Conservation (phyloP, 1,284 basidiomycete genomes). For the Mycena citricolor region DNA sequence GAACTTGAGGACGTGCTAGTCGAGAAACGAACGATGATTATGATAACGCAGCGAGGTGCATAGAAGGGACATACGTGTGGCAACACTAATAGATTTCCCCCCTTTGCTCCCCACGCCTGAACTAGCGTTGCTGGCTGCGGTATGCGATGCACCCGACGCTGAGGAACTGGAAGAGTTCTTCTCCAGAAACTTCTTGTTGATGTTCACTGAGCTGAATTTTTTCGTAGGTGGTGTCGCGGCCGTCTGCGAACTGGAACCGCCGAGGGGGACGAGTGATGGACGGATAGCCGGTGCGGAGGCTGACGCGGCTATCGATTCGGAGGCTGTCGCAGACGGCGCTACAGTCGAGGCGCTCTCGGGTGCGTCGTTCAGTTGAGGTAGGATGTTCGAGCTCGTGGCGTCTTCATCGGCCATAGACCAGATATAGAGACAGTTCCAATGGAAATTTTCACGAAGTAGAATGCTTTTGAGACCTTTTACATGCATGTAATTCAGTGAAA, state of each 20-base stretch:
- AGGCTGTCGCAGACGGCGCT: constrained; percentile 1
- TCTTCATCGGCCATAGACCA: constrained; percentile 24
- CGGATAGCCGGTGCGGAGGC: constrained; percentile 27
- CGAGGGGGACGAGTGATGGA: constrained; percentile 43
- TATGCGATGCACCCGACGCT: constrained; percentile 34
- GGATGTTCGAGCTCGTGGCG: constrained; percentile 18
- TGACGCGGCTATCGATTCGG: constrained; percentile 6
- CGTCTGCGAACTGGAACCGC: constrained; percentile 31
- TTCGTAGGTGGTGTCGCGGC: constrained; percentile 57
- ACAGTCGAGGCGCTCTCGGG: constrained; percentile 1
- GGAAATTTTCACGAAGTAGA: too few relatives aligned
- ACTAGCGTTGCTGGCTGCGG: constrained; percentile 1
- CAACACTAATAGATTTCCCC: constrained; percentile 52
- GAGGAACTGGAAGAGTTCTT: constrained; percentile 64
- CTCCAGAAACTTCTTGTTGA: constrained; percentile 93
- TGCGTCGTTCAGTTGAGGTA: constrained; percentile 21
- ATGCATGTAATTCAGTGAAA: too few relatives aligned
- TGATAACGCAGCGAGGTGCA: constrained; percentile 5
- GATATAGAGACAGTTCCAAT: too few relatives aligned
- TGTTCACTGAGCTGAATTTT: constrained; percentile 84
- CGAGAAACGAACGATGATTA: constrained; percentile 19
- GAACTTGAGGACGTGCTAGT: constrained; percentile 56
- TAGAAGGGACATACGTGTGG: too few relatives aligned
- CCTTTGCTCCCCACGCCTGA: constrained; percentile 48
- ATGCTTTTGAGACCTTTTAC: too few relatives aligned